A percentile compares a stretch with the other conserved stretches of the same genome.
These are phyloP conservation scores for Ophiosphaerella herpotricha DNA, from an alignment of 2,329 filamentous ascomycete genomes.

Conservation along the genomic window DNA sequence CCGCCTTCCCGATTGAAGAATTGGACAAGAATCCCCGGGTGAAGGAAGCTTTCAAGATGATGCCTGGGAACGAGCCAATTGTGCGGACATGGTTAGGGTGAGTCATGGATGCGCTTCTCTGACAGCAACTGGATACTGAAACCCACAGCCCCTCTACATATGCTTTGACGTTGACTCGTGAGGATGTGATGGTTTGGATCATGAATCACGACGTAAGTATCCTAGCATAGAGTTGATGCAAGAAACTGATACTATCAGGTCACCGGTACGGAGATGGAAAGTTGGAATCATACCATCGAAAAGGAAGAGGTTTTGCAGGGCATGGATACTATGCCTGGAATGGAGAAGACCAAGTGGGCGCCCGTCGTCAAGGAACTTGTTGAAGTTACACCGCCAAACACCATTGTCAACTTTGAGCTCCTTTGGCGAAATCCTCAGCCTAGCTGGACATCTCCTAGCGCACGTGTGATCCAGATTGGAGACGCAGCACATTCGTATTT, in stretches of 20 bases:
- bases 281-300: constrained; percentile 54
- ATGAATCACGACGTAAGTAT: constrained; percentile 53
- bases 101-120: neutral
- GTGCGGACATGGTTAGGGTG: constrained; percentile 53
- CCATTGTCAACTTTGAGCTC: constrained; percentile 56
- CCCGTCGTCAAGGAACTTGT: constrained; percentile 54
- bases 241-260: constrained; percentile 36
- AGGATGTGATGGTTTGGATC: constrained; percentile 57
- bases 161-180: constrained; percentile 51
- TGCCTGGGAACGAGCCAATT: constrained; percentile 49
- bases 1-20: constrained; percentile 49
- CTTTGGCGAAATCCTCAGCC: constrained; percentile 55
- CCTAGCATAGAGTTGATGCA: neutral
- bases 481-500: constrained; percentile 54
- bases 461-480: constrained; percentile 52
- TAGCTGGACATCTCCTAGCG: constrained; percentile 50
- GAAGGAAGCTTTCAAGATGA: constrained; percentile 53
- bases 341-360: constrained; percentile 49
- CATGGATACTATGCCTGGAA: constrained; percentile 52
- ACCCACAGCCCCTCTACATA: constrained; percentile 46
- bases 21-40: constrained; percentile 53
- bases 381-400: constrained; percentile 50
- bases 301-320: constrained; percentile 51
- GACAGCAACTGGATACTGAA: constrained; percentile 6
- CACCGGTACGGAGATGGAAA: constrained; percentile 52